Conservation (phyloP, 345 rosid genomes). For the Mercurialis annua region DNA sequence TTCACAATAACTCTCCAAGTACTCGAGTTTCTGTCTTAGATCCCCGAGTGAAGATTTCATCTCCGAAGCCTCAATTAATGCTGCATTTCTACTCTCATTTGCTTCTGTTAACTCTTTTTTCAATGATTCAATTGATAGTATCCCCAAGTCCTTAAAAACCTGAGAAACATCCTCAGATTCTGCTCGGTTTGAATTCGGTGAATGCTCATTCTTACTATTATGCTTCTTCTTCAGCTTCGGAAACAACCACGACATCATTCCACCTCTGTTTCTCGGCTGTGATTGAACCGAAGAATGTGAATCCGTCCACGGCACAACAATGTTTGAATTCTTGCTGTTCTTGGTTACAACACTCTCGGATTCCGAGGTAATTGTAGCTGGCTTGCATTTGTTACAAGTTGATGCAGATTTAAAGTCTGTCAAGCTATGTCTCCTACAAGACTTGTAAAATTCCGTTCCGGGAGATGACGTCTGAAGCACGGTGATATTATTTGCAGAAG, state of each 20-base stretch:
- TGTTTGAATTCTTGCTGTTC: conserved; percentile 56
- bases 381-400: conserved; percentile 70
- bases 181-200: conserved; percentile 52
- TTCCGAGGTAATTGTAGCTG: conserved; percentile 36
- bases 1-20: conserved; percentile 77
- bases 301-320: conserved; percentile 69
- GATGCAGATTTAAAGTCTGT: conserved; percentile 60
- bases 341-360: conserved; percentile 34
- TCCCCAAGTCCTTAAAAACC: conserved; percentile 53
- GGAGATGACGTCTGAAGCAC: conserved; percentile 49
- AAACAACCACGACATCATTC: conserved; percentile 78
- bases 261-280: conserved; percentile 48
- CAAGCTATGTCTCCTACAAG: conserved; percentile 51
- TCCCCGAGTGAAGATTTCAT: conserved; percentile 77
- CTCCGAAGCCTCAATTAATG: conserved; percentile 61
- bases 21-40: conserved; percentile 72
- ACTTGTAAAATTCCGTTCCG: conserved; percentile 38
- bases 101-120: conserved; percentile 79
- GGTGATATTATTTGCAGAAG: conserved; percentile 37
- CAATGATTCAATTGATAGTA: conserved; percentile 56
- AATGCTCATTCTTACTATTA: conserved; percentile 57
- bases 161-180: conserved; percentile 82
- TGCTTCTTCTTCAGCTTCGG: conserved; percentile 75
- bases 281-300: conserved; percentile 57
- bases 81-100: conserved; percentile 67